Evolutionary conservation across 1,284 basidiomycete species (phyloP).

Genomic region (Puccinia triticina): DNA sequence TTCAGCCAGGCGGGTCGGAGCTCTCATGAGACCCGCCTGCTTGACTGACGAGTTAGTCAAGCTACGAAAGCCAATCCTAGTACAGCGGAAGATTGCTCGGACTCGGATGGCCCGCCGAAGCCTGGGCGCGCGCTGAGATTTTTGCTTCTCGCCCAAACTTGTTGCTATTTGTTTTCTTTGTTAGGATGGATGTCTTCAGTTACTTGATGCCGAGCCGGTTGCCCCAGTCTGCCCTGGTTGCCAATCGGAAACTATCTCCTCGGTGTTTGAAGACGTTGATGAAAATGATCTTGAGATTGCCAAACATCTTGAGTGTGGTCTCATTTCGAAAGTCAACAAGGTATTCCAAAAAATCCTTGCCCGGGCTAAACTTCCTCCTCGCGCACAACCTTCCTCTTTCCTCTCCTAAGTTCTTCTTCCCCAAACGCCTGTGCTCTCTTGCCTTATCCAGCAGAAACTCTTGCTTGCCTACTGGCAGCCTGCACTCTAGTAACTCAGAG

Average conservation of each 20-base stretch:
- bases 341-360: background rate
- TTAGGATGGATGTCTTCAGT: too few species aligned
- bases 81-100: too few species aligned
- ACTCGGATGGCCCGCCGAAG: too few species aligned
- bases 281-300: background rate
- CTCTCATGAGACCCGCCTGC: too few species aligned
- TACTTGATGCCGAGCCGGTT: background rate
- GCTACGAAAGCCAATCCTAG: too few species aligned
- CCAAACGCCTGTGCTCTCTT: background rate
- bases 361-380: background rate
- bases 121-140: too few species aligned
- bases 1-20: too few species aligned
- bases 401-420: background rate
- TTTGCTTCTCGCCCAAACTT: too few species aligned
- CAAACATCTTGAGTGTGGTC: too few species aligned
- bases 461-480: background rate
- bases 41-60: too few species aligned
- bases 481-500: background rate
- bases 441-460: background rate
- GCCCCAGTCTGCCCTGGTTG: slow-evolving; percentile 1
- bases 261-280: background rate
- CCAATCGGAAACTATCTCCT: background rate
- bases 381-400: background rate
- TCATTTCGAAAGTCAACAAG: background rate
- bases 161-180: too few species aligned